Conservation (phyloP, 169 alveolate species). For the Neospora caninum region DNA sequence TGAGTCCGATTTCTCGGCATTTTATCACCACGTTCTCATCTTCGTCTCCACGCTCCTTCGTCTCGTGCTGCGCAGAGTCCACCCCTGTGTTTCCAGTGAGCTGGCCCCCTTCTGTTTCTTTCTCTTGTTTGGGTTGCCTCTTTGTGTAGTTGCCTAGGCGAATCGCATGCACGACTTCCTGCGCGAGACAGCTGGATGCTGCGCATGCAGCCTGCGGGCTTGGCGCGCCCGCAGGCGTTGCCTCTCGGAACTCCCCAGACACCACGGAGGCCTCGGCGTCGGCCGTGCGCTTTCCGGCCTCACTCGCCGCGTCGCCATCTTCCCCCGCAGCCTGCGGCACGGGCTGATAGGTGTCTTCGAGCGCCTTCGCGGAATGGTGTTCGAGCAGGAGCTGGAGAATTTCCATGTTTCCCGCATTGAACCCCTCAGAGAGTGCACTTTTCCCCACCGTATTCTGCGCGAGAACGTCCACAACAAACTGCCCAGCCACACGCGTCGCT, state of each 20-base stretch:
- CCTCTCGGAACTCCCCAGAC: not conserved
- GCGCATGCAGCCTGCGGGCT: not conserved
- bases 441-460: not conserved
- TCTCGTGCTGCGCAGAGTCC: not conserved
- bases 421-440: conserved; percentile 1
- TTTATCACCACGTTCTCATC: not conserved
- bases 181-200: not conserved
- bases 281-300: not conserved
- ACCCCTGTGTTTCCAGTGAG: not conserved
- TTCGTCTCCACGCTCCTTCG: not conserved
- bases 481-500: not conserved
- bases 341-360: not conserved
- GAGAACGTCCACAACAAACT: not conserved
- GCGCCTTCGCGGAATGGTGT: conserved; percentile 16
- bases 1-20: not conserved
- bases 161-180: not conserved
- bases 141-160: not conserved
- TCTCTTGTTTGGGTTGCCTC: not conserved
- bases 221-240: not conserved
- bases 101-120: not conserved
- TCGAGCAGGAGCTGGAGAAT: conserved; percentile 34
- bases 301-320: not conserved
- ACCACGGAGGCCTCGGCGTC: not conserved
- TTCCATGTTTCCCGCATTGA: not conserved
- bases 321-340: not conserved